These are phyloP conservation scores for Eucalyptus urophylla DNA, from an alignment of 345 rosid species.

Conservation along the genomic window DNA sequence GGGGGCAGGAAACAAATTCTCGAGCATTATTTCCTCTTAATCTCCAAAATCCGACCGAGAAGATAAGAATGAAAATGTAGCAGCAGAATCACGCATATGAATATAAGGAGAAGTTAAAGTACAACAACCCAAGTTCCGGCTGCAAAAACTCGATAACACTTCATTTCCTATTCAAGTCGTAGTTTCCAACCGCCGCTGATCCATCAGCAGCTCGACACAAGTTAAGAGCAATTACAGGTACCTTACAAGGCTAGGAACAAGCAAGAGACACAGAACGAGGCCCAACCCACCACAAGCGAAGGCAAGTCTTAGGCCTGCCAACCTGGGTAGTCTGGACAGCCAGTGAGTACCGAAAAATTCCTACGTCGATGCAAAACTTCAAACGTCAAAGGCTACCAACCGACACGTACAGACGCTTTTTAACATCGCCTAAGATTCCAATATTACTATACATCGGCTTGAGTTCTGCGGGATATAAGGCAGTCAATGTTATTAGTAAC, in stretches of 20 bases:
- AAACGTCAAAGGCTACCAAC: background rate
- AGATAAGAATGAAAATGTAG: background rate
- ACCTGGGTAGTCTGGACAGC: conserved; percentile 6
- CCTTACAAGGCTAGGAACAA: background rate
- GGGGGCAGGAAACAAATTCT: background rate
- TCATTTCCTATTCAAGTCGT: background rate
- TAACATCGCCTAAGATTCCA: background rate
- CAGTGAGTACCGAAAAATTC: background rate
- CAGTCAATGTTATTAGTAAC: background rate
- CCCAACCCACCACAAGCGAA: conserved; percentile 2
- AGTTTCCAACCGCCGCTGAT: background rate
- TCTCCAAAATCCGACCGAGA: background rate
- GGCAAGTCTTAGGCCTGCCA: conserved; percentile 5
- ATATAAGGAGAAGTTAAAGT: background rate
- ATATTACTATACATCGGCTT: conserved; percentile 4
- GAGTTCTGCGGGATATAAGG: background rate
- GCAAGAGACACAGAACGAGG: background rate
- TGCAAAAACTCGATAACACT: background rate
- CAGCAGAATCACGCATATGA: background rate
- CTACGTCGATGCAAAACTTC: background rate
- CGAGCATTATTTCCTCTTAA: background rate
- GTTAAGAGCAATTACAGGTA: background rate
- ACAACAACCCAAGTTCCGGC: background rate
- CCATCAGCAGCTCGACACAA: background rate
- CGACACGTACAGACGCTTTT: background rate